phyloP scores from a whole-genome alignment of 208 protist species.

The Kentomonas sorsogonicus region DNA sequence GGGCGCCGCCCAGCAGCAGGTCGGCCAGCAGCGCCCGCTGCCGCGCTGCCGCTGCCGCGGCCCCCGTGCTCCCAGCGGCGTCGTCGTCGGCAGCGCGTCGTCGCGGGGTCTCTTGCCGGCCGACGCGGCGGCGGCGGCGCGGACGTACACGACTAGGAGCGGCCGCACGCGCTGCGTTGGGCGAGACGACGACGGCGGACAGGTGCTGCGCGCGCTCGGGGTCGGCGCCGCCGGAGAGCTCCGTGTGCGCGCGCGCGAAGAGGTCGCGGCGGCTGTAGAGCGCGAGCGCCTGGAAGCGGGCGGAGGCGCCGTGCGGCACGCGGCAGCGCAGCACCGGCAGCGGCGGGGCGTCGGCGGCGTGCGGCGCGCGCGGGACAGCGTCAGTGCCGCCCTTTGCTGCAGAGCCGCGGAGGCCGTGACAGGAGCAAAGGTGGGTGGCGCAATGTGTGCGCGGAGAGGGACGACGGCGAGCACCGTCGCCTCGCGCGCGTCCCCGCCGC shows the following conservation, averaged over 20 bases:
- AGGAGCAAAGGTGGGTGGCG: too few species aligned
- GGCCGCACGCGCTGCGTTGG: constrained; percentile 24
- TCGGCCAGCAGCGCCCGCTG: constrained; percentile 63
- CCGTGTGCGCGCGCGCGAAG: constrained; percentile 43
- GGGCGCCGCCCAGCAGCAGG: constrained; percentile 66
- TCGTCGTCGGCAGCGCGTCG: constrained; percentile 39
- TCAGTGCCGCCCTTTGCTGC: constrained; percentile 1
- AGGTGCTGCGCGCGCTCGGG: not conserved
- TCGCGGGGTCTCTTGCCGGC: constrained; percentile 25
- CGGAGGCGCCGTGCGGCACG: constrained; percentile 42
- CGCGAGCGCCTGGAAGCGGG: constrained; percentile 50
- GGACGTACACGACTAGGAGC: constrained; percentile 56
- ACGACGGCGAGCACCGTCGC: too few species aligned
- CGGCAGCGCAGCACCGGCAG: constrained; percentile 56
- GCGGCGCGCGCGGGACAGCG: not conserved
- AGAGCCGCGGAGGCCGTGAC: too few species aligned
- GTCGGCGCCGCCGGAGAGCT: constrained; percentile 14
- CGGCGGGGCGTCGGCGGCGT: constrained; percentile 5
- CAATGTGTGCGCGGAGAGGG: too few species aligned
- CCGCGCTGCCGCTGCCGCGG: constrained; percentile 7
- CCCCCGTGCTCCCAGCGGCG: constrained; percentile 17
- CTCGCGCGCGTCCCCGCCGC: not conserved
- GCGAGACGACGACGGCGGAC: constrained; percentile 17
- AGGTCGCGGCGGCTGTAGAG: constrained; percentile 57
- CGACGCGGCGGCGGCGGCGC: constrained; percentile 52